These are phyloP conservation scores for Selenicereus undatus DNA, from an alignment of 148 eudicot species.

Conservation along the genomic window DNA sequence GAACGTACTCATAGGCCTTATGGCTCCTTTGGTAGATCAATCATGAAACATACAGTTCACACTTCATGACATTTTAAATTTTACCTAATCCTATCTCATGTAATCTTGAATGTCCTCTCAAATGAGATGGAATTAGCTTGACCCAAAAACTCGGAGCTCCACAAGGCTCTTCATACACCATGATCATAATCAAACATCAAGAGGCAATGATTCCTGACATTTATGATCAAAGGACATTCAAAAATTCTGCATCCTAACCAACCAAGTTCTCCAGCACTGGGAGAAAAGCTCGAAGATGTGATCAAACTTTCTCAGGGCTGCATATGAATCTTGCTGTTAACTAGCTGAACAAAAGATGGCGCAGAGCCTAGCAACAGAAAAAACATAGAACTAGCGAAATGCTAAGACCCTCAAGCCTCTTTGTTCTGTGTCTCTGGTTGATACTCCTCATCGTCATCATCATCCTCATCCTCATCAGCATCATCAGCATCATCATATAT, in stretches of 20 bases:
- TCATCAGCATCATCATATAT: constrained; percentile 24
- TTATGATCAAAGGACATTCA: background rate
- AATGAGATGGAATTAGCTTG: too few species aligned
- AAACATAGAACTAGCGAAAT: background rate
- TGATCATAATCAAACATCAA: background rate
- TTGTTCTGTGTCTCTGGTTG: constrained; percentile 24
- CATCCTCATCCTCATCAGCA: constrained; percentile 38
- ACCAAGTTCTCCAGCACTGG: background rate
- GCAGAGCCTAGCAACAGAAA: background rate
- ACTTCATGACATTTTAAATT: too few species aligned
- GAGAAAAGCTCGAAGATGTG: background rate
- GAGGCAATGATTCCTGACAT: background rate
- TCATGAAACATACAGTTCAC: too few species aligned
- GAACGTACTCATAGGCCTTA: too few species aligned
- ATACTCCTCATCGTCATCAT: constrained; percentile 39
- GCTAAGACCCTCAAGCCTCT: constrained; percentile 7
- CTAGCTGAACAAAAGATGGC: background rate
- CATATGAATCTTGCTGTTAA: background rate
- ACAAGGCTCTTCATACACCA: background rate
- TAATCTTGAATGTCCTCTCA: too few species aligned
- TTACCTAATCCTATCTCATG: too few species aligned
- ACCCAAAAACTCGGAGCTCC: background rate
- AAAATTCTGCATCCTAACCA: background rate
- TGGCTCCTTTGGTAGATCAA: too few species aligned
- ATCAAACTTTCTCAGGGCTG: background rate